phyloP scores from a whole-genome alignment of 495 filamentous ascomycete species.

The Jackrogersella multiformis region DNA sequence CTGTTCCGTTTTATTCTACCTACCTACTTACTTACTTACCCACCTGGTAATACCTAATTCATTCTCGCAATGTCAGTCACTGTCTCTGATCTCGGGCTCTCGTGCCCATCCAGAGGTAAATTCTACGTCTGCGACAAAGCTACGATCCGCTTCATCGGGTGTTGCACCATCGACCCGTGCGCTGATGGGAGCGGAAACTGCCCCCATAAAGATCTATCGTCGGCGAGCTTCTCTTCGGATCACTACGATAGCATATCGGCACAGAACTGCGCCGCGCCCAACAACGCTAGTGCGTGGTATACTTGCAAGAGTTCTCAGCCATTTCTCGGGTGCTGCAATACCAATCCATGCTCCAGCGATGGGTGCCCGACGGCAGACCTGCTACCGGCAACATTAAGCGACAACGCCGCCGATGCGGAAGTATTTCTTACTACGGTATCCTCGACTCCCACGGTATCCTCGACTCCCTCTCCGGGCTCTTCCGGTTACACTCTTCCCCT shows the following conservation, averaged over 20 bases:
- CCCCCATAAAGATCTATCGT: constrained; percentile 18
- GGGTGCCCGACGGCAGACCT: constrained; percentile 42
- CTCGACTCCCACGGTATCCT: too few relatives aligned
- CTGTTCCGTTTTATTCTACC: too few relatives aligned
- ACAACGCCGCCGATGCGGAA: constrained; percentile 17
- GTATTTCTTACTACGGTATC: constrained; percentile 21
- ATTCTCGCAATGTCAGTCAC: constrained; percentile 22
- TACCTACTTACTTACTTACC: background rate
- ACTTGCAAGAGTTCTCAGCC: constrained; percentile 35
- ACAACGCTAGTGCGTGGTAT: constrained; percentile 26
- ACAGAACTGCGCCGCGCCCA: constrained; percentile 30
- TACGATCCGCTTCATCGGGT: constrained; percentile 35
- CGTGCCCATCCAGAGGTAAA: constrained; percentile 32
- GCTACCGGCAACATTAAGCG: constrained; percentile 29
- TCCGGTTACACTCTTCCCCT: constrained; percentile 18
- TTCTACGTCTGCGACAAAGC: constrained; percentile 37
- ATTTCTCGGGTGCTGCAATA: constrained; percentile 35
- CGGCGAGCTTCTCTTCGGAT: constrained; percentile 34
- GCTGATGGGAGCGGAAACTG: constrained; percentile 38
- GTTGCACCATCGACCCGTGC: constrained; percentile 39
- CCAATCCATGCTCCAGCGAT: constrained; percentile 19
- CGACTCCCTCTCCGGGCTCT: constrained; percentile 4
- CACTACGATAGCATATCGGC: constrained; percentile 30
- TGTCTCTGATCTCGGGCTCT: constrained; percentile 32
- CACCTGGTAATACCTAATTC: background rate